Conservation (phyloP, 352 stramenopile species). For the Halophytophthora polymorphica region DNA sequence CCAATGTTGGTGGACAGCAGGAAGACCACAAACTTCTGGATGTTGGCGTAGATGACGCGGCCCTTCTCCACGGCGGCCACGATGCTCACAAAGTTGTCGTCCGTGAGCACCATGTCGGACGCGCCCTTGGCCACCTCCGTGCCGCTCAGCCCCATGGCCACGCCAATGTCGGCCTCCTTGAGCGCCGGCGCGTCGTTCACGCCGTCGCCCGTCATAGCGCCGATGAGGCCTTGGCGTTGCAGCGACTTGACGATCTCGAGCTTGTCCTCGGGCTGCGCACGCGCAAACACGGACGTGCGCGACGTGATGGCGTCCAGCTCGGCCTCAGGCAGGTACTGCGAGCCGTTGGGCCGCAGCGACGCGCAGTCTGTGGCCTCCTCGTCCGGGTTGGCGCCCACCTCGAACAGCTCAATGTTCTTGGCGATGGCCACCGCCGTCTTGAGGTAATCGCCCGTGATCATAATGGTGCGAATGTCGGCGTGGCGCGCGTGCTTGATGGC, state of each 20-base stretch:
- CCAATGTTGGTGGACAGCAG: conserved; percentile 95
- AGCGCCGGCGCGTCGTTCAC: conserved; percentile 49
- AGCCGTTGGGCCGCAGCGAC: conserved; percentile 16
- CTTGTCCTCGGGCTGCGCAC: conserved; percentile 87
- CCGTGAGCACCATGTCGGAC: conserved; percentile 95
- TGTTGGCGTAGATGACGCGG: conserved; percentile 94
- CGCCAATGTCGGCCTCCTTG: conserved; percentile 89
- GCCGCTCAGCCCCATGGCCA: conserved; percentile 94
- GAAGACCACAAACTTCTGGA: conserved; percentile 97
- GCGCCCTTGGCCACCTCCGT: conserved; percentile 96
- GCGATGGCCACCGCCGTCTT: conserved; percentile 92
- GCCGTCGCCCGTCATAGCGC: conserved; percentile 83
- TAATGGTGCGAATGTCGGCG: conserved; percentile 56
- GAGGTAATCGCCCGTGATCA: conserved; percentile 92
- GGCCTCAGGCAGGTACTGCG: conserved; percentile 30
- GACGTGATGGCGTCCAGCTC: conserved; percentile 74
- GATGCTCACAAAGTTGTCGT: conserved; percentile 97
- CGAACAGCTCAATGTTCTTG: conserved; percentile 85
- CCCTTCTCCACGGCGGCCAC: conserved; percentile 93
- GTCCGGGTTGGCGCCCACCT: conserved; percentile 38
- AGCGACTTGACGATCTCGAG: conserved; percentile 88
- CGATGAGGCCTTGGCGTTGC: conserved; percentile 56
- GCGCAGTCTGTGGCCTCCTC: conserved; percentile 52
- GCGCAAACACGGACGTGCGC: conserved; percentile 77
- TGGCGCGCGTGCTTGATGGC: conserved; percentile 32